Evolutionary conservation across 441 rosid species (phyloP).

Genomic region (Adansonia gregorii): DNA sequence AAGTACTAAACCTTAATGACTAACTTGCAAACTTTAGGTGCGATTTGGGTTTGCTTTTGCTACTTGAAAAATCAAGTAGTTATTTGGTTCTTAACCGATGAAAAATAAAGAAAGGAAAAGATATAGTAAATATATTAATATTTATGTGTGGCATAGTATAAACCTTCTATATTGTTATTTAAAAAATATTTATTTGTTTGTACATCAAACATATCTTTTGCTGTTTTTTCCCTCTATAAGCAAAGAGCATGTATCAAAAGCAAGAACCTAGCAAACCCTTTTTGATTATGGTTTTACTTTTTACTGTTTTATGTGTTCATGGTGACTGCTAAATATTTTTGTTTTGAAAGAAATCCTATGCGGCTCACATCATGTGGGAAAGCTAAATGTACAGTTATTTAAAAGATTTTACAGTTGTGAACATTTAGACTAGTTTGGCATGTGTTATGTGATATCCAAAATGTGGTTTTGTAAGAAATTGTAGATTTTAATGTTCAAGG

Average conservation of each 20-base stretch:
- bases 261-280: not conserved
- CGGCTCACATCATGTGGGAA: not conserved
- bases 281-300: not conserved
- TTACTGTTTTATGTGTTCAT: not conserved
- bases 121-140: not conserved
- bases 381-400: not conserved
- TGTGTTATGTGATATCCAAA: not conserved
- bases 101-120: not conserved
- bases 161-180: not conserved
- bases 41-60: not conserved
- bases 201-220: not conserved
- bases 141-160: not conserved
- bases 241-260: not conserved
- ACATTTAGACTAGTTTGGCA: not conserved
- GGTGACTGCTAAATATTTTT: not conserved
- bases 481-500: not conserved
- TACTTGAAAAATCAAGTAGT: not conserved
- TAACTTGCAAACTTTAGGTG: not conserved
- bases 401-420: not conserved
- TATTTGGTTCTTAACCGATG: not conserved
- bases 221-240: not conserved
- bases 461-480: not conserved
- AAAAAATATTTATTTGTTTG: not conserved
- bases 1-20: constrained; percentile 31
- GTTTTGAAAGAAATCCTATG: not conserved